Evolutionary conservation across 139 green algal genomes (phyloP), one percentile per base, ranked within the genome.

Genomic region (Picochlorum sp.): DNA sequence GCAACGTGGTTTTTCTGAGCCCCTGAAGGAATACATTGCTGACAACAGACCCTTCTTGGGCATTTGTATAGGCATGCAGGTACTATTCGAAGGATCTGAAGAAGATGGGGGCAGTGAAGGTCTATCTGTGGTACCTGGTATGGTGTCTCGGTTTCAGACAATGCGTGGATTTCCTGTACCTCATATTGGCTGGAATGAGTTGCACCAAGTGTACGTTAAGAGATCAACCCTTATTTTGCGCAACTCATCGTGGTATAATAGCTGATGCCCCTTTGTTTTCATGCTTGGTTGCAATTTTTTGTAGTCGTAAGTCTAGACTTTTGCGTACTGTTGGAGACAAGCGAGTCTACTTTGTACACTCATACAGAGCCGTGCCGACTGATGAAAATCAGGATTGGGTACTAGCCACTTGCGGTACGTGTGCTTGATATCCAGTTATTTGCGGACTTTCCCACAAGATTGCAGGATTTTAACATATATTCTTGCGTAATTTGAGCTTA

Each of bases 271-370:
- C 18, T 47, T 47, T 47, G 39, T 47, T 47, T 25, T 18, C 18
- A 47, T 47, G 18, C 39, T 47, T 47, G 18, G 39, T 47, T n/a
- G n/a, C n/a, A n/a, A n/a, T n/a, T n/a, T n/a, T n/a, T n/a, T n/a
- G n/a, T n/a, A 61, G 25, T 40, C 57, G 39, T 18, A 24, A 47
- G 8, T 63, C 57, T 28, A 24, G 30, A 5, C 66, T 94, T 68
- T 72, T 96, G 14, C 57, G 47, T 37, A 41, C 49, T 2, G 74
- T 90, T 10, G 81, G 72, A 16, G 76, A 82, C 28, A 63, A 82
- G 37, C 76, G 94, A 16, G 82, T 97, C 2, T 99, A 99, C 75
- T 99, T 96, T 65, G 92, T 98, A 57, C 92, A 99, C 85, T 96
- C 89, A 3, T 99, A 87, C 77, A 76, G 81, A 56, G 86, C 81